Conservation (phyloP, 2,329 filamentous ascomycete species). For the Catunica adiposa region DNA sequence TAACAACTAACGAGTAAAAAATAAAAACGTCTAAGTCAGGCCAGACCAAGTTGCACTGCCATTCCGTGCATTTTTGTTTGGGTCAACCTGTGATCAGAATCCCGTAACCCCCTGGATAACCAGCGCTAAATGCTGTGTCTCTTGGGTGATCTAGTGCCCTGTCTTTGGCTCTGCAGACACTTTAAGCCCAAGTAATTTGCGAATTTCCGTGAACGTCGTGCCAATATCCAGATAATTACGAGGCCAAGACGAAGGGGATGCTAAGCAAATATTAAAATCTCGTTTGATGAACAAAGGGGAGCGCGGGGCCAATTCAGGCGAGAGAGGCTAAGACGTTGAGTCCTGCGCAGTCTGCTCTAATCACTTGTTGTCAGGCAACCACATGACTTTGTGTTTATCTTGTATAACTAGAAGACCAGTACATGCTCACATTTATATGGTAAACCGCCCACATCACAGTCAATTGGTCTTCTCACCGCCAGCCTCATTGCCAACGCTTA, state of each 20-base stretch:
- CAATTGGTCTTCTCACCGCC: no score
- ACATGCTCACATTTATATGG: no score
- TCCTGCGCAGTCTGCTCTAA: no score
- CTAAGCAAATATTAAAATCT: not conserved
- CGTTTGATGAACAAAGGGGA: no score
- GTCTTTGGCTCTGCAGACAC: not conserved
- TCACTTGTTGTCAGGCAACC: no score
- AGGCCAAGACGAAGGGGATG: not conserved
- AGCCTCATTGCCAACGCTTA: no score
- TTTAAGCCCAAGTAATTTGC: conserved; percentile 1
- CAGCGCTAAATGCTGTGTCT: not conserved
- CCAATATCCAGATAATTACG: not conserved
- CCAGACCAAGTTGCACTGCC: not conserved
- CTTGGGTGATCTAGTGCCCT: not conserved
- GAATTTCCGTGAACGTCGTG: not conserved
- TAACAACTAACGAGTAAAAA: not conserved
- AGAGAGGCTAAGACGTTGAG: no score
- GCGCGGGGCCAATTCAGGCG: no score
- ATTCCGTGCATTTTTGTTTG: not conserved
- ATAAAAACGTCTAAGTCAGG: not conserved
- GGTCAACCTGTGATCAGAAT: not conserved
- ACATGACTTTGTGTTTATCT: no score
- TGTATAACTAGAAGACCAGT: no score
- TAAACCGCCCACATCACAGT: no score
- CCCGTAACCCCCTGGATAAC: not conserved